These are phyloP conservation scores for Helichrysum umbraculigerum DNA, from an alignment of 129 eudicot genomes.

Conservation along the genomic window DNA sequence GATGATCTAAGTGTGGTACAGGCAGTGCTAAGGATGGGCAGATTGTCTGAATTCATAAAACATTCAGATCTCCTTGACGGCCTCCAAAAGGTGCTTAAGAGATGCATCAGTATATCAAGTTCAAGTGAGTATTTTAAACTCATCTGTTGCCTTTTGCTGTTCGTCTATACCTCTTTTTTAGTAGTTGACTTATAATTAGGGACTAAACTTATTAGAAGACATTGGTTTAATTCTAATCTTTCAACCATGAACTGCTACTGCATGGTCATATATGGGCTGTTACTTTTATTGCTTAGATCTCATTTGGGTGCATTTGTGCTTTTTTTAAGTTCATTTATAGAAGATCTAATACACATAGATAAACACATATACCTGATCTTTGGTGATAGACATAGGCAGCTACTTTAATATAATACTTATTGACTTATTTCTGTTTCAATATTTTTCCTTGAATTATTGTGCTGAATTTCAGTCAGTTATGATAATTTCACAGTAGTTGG, in stretches of 20 bases:
- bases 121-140: slow-evolving; percentile 49
- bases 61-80: slow-evolving; percentile 52
- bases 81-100: slow-evolving; percentile 55
- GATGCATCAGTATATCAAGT: slow-evolving; percentile 48
- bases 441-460: no score
- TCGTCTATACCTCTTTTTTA: neutral
- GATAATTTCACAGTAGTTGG: neutral
- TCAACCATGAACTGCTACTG: neutral
- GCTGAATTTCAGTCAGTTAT: no score
- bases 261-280: neutral
- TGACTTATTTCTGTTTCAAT: no score
- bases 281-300: neutral
- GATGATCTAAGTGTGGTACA: slow-evolving; percentile 81
- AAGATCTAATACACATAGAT: no score
- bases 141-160: neutral
- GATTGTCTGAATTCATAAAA: slow-evolving; percentile 51
- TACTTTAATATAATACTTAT: no score
- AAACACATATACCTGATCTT: no score
- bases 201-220: neutral
- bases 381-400: no score
- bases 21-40: slow-evolving; percentile 55
- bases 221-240: neutral
- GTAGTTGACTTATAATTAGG: neutral
- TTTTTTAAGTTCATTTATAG: neutral
- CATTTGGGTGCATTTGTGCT: neutral